A percentile compares a stretch with the other conserved stretches of the same genome.
Conservation (phyloP, 768 basidiomycete genomes). For the Kwoniella europaea region DNA sequence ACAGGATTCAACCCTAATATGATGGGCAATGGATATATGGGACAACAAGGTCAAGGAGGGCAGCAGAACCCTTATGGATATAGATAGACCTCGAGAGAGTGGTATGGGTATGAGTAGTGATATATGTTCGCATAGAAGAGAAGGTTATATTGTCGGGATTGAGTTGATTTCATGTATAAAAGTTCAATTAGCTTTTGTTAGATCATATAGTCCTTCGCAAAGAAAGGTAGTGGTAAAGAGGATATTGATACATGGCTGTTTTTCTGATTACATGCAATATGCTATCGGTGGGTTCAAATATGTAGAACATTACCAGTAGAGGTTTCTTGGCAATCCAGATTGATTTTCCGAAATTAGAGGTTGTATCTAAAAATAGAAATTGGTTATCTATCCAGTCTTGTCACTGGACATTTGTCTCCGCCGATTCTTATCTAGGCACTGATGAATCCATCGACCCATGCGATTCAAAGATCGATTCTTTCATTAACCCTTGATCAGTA, state of each 20-base stretch:
- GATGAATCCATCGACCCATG: neutral
- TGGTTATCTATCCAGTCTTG: neutral
- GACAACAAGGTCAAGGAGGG: slow-evolving; percentile 21
- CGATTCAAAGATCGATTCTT: neutral
- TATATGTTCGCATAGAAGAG: neutral
- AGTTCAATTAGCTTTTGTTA: too few relatives aligned
- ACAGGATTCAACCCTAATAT: slow-evolving; percentile 46
- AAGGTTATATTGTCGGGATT: neutral
- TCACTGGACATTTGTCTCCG: neutral
- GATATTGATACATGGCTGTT: neutral
- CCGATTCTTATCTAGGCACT: neutral
- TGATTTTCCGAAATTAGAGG: too few relatives aligned
- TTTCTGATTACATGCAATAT: neutral
- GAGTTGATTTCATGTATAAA: too few relatives aligned
- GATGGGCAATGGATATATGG: slow-evolving; percentile 23
- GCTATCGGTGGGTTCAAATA: too few relatives aligned
- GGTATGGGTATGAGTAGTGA: neutral
- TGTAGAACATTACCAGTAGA: too few relatives aligned
- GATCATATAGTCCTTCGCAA: too few relatives aligned
- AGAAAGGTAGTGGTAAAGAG: neutral
- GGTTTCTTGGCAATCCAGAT: neutral
- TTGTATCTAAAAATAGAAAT: neutral
- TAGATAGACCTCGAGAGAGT: neutral
- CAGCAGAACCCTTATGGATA: slow-evolving; percentile 28
- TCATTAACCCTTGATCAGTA: neutral